Conservation (phyloP, 1,284 basidiomycete genomes). For the Papiliotrema fonsecae region DNA sequence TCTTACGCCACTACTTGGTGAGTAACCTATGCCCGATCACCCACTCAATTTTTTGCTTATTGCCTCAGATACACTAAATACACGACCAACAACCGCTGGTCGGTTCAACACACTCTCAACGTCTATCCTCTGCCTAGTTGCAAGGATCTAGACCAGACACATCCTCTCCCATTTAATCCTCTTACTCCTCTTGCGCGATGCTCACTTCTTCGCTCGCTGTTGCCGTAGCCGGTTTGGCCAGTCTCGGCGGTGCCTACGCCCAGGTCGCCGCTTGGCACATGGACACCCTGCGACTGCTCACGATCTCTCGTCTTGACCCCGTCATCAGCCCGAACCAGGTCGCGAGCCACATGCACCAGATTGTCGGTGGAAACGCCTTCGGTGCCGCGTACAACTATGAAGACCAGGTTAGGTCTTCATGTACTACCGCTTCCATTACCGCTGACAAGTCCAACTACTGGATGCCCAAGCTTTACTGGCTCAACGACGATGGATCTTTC, state of each 20-base stretch:
- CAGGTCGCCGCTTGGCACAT: constrained; percentile 9
- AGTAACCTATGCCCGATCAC: too few relatives aligned
- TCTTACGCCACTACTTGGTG: too few relatives aligned
- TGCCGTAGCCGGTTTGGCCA: constrained; percentile 1
- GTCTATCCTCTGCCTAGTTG: too few relatives aligned
- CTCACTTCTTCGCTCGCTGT: not conserved
- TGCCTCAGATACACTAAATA: too few relatives aligned
- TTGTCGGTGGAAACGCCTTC: constrained; percentile 28
- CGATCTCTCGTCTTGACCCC: constrained; percentile 8
- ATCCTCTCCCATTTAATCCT: too few relatives aligned
- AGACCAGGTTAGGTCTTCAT: constrained; percentile 17
- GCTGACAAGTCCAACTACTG: constrained; percentile 38
- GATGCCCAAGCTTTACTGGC: constrained; percentile 20
- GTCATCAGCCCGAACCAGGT: constrained; percentile 7
- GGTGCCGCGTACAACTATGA: constrained; percentile 30
- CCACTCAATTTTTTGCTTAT: too few relatives aligned
- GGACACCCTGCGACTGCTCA: constrained; percentile 4
- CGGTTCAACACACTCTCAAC: too few relatives aligned
- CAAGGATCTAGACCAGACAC: not conserved
- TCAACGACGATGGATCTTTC: constrained; percentile 1
- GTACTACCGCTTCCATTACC: constrained; percentile 21
- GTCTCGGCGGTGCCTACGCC: not conserved
- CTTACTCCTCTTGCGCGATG: too few relatives aligned
- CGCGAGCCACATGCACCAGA: constrained; percentile 4
- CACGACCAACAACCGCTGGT: too few relatives aligned